Conservation (phyloP, 2,329 filamentous ascomycete genomes). For the Exophiala calicioides region DNA sequence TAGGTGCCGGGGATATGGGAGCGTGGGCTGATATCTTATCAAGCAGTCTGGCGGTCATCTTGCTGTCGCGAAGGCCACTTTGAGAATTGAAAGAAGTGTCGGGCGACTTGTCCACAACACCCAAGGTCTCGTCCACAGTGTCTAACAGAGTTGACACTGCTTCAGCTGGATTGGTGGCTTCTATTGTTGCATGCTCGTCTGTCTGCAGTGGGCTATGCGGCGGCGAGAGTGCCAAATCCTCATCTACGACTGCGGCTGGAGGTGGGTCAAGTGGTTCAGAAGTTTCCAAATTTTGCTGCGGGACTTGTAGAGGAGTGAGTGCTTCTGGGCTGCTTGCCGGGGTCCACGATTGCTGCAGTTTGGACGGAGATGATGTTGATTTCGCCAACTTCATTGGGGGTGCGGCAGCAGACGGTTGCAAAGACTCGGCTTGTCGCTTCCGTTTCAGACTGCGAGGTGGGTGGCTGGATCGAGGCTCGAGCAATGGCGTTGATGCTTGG, state of each 20-base stretch:
- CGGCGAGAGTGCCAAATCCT: conserved; percentile 24
- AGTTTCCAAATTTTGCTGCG: background rate
- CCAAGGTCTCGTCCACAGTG: background rate
- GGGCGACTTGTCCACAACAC: background rate
- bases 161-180: background rate
- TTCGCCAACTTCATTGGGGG: conserved; percentile 21
- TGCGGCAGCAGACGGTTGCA: conserved; percentile 13
- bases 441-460: conserved; percentile 22
- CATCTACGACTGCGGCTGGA: background rate
- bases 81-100: background rate
- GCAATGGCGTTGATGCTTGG: conserved; percentile 16
- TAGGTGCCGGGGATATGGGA: conserved; percentile 25
- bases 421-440: conserved; percentile 24
- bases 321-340: conserved; percentile 25
- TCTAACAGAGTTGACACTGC: background rate
- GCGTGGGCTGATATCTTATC: conserved; percentile 13
- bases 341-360: conserved; percentile 33
- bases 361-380: conserved; percentile 28
- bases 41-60: conserved; percentile 18
- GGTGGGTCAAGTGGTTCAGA: conserved; percentile 2
- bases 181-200: conserved; percentile 2
- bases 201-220: conserved; percentile 20
- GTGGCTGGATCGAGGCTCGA: conserved; percentile 4
- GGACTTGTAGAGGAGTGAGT: conserved; percentile 6
- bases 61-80: conserved; percentile 13